Evolutionary conservation across 345 rosid genomes (phyloP), one percentile per base, ranked within the genome.

Genomic region (thale cress (Arabidopsis thaliana)): DNA sequence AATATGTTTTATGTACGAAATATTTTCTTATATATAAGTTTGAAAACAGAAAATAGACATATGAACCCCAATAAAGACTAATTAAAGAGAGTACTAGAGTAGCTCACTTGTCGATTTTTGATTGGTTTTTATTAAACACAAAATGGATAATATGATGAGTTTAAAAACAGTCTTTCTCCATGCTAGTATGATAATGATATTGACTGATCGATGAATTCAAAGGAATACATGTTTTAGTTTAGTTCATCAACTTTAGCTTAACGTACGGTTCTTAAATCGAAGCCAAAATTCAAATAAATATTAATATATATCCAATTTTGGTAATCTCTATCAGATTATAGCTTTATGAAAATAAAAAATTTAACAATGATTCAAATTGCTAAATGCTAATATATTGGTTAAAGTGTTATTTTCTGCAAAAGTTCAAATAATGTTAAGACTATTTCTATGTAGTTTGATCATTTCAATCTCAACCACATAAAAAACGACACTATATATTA

Each of bases 191-290:
- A 16, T 16, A 16, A 16, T 16, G 20, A 52, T 56, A 16, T 59
- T 75, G 73, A 67, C 60, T 3, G 55, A 44, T 33, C 62, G 64
- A 23, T 68, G 63, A 76, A 67, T 76, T 41, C 61, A 8, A 74
- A 48, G 30, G 46, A 28, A 28, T 49, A 73, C 22, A 32, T 13
- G 69, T 67, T 59, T 46, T 50, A 59, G 5, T 76, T 37, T 68
- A 28, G 74, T 62, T 74, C 74, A 76, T 28, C 74, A 60, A 76
- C 79, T 76, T 72, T 61, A 67, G 79, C 79, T 76, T 69, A 76
- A 76, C 20, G 20, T 16, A 16, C 79, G 69, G 74, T 68, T 60
- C 68, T 68, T 48, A 57, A 30, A 38, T 58, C 20, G 55, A 61
- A 33, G 63, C 24, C 33, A 8, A 44, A 10, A 34, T 51, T 59